Percentiles rank a stretch among this genome's conserved stretches.
Conservation (phyloP, 2,329 filamentous ascomycete species). For the Pseudocercospora fijiensis region DNA sequence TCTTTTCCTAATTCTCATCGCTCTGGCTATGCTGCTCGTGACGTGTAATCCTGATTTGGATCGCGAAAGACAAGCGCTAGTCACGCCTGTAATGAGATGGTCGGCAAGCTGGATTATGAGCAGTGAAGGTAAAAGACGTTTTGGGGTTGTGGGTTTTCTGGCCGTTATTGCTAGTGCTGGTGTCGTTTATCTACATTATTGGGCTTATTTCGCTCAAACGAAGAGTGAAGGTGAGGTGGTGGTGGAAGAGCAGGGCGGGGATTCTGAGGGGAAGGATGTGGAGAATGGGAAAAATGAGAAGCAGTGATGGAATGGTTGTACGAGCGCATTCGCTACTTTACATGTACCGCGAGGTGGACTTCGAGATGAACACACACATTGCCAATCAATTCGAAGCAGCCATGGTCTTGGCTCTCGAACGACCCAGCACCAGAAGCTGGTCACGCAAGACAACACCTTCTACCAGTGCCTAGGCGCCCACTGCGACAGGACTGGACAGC, state of each 20-base stretch:
- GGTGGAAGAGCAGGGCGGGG: conserved; percentile 7
- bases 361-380: too few species aligned
- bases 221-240: background rate
- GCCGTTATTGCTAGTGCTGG: conserved; percentile 1
- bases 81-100: conserved; percentile 46
- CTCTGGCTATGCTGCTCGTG: conserved; percentile 44
- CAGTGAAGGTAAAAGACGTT: conserved; percentile 15
- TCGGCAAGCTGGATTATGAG: conserved; percentile 30
- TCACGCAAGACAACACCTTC: background rate
- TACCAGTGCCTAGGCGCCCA: background rate
- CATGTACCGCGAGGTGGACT: too few species aligned
- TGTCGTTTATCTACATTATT: conserved; percentile 20
- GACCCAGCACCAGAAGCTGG: background rate
- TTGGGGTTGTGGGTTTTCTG: conserved; percentile 9
- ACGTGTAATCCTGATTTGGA: conserved; percentile 52
- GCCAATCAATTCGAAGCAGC: background rate
- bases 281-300: conserved; percentile 19
- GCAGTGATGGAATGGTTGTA: conserved; percentile 19
- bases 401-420: background rate
- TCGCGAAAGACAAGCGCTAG: conserved; percentile 42
- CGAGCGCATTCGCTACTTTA: too few species aligned
- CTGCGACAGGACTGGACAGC: background rate
- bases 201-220: conserved; percentile 18
- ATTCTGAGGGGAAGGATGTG: conserved; percentile 16
- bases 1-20: conserved; percentile 42